Conservation (phyloP, 2,329 filamentous ascomycete species). For the Podosphaera xanthii region DNA sequence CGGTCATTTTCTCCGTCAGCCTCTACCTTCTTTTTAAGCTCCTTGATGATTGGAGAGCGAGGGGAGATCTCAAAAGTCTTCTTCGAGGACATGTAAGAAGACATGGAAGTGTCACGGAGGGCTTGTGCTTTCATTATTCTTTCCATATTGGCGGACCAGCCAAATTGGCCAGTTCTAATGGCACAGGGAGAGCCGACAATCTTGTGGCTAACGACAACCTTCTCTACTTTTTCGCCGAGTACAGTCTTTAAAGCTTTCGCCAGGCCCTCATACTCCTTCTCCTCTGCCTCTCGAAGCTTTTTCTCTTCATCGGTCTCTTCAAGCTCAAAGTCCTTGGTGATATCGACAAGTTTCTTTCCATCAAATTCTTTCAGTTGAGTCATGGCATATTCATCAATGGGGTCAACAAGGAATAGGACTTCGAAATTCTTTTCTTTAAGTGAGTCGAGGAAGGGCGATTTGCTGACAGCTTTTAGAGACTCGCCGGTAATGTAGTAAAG, state of each 20-base stretch:
- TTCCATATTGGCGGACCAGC: conserved; percentile 99
- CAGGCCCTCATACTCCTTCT: conserved; percentile 92
- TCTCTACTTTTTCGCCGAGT: conserved; percentile 98
- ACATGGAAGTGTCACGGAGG: conserved; percentile 98
- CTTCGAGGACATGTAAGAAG: conserved; percentile 99
- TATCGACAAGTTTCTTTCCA: conserved; percentile 99
- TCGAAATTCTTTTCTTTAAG: conserved; percentile 99
- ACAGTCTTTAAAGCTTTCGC: conserved; percentile 98
- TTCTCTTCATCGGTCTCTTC: conserved; percentile 99
- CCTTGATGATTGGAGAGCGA: conserved; percentile 91
- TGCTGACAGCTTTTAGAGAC: conserved; percentile 91
- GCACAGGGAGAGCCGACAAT: conserved; percentile 82
- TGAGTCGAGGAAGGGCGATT: conserved; percentile 96
- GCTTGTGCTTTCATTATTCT: conserved; percentile 99
- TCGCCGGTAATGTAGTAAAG: conserved; percentile 99
- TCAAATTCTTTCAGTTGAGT: conserved; percentile 72
- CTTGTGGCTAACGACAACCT: conserved; percentile 98
- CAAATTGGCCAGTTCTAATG: conserved; percentile 98
- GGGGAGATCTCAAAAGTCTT: conserved; percentile 99
- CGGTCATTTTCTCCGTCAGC: conserved; percentile 92
- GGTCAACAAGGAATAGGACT: conserved; percentile 92
- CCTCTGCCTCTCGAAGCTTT: conserved; percentile 77
- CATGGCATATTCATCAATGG: conserved; percentile 36
- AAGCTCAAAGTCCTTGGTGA: conserved; percentile 99
- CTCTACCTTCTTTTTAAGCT: conserved; percentile 99